Evolutionary conservation across 805 yeast species (phyloP).

Genomic region (Candida fluviatilis): DNA sequence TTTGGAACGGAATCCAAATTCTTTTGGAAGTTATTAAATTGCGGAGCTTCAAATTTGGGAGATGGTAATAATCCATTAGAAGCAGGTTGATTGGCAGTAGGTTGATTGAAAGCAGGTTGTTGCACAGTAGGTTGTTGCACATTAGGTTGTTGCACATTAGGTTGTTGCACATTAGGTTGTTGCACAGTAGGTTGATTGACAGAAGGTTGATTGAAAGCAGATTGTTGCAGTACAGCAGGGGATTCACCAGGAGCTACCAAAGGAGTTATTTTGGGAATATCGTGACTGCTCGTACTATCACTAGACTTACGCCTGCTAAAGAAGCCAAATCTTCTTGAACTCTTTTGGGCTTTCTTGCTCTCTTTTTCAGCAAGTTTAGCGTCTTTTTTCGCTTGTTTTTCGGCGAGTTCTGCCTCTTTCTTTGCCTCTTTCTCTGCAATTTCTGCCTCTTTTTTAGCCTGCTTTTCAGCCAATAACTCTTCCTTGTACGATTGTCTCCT

Average conservation of each 20-base stretch:
- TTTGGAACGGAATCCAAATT: not conserved
- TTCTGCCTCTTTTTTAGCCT: conserved; percentile 12
- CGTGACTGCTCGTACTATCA: not conserved
- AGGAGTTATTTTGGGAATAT: not conserved
- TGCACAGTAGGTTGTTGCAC: too few species aligned
- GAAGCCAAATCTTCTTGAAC: conserved; percentile 1
- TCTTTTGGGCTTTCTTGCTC: conserved; percentile 1
- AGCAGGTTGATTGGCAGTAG: too few species aligned
- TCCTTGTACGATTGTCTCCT: conserved; percentile 14
- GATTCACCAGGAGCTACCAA: not conserved
- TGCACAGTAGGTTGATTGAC: too few species aligned
- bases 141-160: too few species aligned
- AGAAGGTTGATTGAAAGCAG: too few species aligned
- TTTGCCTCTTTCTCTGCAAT: conserved; percentile 12
- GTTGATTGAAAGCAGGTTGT: too few species aligned
- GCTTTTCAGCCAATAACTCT: conserved; percentile 11
- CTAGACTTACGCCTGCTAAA: conserved; percentile 1
- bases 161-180: too few species aligned
- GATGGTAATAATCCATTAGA: not conserved
- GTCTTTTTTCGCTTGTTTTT: conserved; percentile 8
- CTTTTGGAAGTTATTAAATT: not conserved
- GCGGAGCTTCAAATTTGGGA: not conserved
- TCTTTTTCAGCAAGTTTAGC: conserved; percentile 6
- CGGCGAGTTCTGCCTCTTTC: conserved; percentile 9
- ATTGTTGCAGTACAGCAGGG: not conserved